phyloP scores from a whole-genome alignment of 2,329 filamentous ascomycete species.

The Thelonectria rubi region DNA sequence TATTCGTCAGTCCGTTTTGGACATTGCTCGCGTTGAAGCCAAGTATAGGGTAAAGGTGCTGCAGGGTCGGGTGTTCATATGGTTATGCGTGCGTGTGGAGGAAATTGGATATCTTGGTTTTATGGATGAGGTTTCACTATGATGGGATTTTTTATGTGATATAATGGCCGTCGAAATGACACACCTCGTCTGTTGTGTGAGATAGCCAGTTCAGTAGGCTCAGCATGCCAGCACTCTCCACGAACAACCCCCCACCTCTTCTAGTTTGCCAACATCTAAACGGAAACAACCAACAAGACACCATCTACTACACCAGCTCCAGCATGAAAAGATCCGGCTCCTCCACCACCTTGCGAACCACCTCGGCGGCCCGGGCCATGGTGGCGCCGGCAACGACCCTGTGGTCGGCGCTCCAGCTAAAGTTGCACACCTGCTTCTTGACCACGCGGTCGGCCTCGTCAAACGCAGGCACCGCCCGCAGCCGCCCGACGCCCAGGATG shows the following conservation, averaged over 20 bases:
- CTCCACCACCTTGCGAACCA: slow-evolving; percentile 81
- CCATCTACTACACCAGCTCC: slow-evolving; percentile 69
- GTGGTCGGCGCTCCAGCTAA: slow-evolving; percentile 98
- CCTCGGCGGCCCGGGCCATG: slow-evolving; percentile 88
- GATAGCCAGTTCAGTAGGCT: too few relatives aligned
- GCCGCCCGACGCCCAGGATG: slow-evolving; percentile 87
- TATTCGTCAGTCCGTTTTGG: too few relatives aligned
- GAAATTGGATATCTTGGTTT: too few relatives aligned
- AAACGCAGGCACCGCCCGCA: slow-evolving; percentile 85
- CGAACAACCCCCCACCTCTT: background rate
- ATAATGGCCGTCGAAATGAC: too few relatives aligned
- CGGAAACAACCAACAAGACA: background rate
- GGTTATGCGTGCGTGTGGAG: too few relatives aligned
- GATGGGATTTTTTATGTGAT: too few relatives aligned
- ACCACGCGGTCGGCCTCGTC: slow-evolving; percentile 67
- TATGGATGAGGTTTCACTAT: too few relatives aligned
- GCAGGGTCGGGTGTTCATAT: too few relatives aligned
- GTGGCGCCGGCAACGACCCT: slow-evolving; percentile 94
- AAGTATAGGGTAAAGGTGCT: too few relatives aligned
- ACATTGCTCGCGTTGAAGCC: too few relatives aligned
- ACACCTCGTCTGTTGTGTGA: too few relatives aligned
- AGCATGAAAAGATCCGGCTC: slow-evolving; percentile 88
- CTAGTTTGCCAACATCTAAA: background rate
- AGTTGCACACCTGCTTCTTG: slow-evolving; percentile 82
- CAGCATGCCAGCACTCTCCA: too few relatives aligned